Percentiles rank a stretch among this genome's conserved stretches.
Evolutionary conservation across 2,329 filamentous ascomycete genomes (phyloP).

Genomic region (Amauroascus niger): DNA sequence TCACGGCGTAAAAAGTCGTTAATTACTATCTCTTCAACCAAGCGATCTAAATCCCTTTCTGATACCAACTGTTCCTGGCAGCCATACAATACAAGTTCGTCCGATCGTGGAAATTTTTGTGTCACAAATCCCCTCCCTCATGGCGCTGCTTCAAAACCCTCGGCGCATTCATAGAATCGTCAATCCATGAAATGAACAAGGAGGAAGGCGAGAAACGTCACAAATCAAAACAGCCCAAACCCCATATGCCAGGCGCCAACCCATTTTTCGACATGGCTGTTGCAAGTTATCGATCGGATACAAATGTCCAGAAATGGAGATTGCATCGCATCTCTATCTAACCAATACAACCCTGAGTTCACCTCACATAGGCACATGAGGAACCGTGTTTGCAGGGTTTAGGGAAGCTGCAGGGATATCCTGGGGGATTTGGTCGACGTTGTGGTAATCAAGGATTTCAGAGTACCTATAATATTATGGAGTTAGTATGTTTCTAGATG

Average conservation of each 20-base stretch:
- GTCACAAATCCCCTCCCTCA: not conserved
- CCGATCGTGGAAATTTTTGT: not conserved
- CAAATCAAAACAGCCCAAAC: not conserved
- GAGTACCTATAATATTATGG: constrained; percentile 62
- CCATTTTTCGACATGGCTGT: not conserved
- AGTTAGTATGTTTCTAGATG: constrained; percentile 11
- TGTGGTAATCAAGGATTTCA: constrained; percentile 97
- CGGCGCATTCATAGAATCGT: not conserved
- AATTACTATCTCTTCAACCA: not conserved
- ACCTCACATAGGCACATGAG: not conserved
- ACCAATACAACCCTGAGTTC: not conserved
- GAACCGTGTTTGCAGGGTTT: not conserved
- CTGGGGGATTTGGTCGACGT: constrained; percentile 54
- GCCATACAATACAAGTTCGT: not conserved
- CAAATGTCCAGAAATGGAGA: not conserved
- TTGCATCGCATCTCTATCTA: not conserved
- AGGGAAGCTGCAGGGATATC: constrained; percentile 16
- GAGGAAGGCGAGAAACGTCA: not conserved
- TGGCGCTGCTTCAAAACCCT: not conserved
- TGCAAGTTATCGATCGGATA: not conserved
- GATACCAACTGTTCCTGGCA: not conserved
- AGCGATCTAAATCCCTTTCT: not conserved
- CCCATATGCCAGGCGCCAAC: not conserved
- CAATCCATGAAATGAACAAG: not conserved
- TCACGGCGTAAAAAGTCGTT: no score